Evolutionary conservation across 1,284 basidiomycete genomes (phyloP), one percentile per base, ranked within the genome.

Genomic region (Ceratobasidium sp.): DNA sequence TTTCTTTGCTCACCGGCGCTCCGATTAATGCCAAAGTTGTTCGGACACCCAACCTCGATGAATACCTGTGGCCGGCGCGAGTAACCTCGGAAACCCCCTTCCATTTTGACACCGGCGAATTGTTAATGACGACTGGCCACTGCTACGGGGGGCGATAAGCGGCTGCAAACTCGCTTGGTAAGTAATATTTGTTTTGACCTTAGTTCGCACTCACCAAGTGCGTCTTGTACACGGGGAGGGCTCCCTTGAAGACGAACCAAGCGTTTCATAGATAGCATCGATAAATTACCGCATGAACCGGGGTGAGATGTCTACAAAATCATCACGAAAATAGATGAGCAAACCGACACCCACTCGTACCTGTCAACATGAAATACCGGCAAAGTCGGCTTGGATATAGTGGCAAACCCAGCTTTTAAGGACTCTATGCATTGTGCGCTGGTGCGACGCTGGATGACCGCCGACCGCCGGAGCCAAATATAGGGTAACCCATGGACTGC

Each of bases 361-460:
- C 23, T 38, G 10, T 46, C 38, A 3, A 68, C 16, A 18, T 30
- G 66, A 2, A n/a, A 68, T 30, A 35, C 54, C 3, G 12, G 35
- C 23, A 3, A 68, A 1, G 66, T 68, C 6, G 18, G 35, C 0
- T 35, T 18, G 3, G 84, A 86, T 18, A 54, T 79, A 0, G 41
- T 79, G 23, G 67, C 59, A 3, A 71, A 79, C 23, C 73, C 78
- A 18, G 38, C 16, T 0, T 77, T 79, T 20, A 14, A 27, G 1
- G 27, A 77, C 0, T n/a, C 55, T 14, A 38, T 79, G 50, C 18
- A 30, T 12, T 79, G 67, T 59, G 59, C 20, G 16, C 79, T 78
- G 12, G n/a, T 27, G 27, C 14, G 20, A 4, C 3, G 7, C 6
- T 69, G 67, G 67, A 69, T 52, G 16, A 35, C 50, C 6, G 3